Percentiles rank a stretch among this genome's conserved stretches.
Evolutionary conservation across 139 green algal species (phyloP).

Genomic region (Trebouxia sp.): DNA sequence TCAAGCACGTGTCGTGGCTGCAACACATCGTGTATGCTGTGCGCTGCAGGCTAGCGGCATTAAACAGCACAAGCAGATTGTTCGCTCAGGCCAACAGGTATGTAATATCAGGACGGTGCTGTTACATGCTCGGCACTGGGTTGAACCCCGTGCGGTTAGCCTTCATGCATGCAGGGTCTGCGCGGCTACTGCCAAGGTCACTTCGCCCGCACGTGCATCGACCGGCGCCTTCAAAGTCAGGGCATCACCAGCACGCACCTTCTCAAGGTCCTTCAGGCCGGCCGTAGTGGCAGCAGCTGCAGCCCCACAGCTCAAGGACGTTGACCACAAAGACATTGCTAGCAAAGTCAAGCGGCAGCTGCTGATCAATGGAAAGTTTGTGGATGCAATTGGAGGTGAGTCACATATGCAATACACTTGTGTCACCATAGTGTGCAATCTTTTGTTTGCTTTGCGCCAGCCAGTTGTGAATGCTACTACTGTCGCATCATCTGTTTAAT

Average conservation of each 20-base stretch:
- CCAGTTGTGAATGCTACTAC: too few species aligned
- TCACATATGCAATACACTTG: too few species aligned
- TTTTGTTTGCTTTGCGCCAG: too few species aligned
- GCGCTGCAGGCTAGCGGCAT: too few species aligned
- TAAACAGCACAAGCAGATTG: too few species aligned
- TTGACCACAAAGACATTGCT: conserved; percentile 22
- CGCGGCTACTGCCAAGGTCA: neutral
- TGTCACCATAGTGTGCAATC: too few species aligned
- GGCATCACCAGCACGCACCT: neutral
- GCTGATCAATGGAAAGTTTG: conserved; percentile 69
- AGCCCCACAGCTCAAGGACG: neutral
- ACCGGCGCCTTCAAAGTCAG: neutral
- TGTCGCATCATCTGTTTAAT: too few species aligned
- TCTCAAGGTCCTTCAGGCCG: conserved; percentile 14
- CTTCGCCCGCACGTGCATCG: neutral
- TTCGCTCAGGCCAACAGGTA: neutral
- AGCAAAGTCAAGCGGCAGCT: conserved; percentile 50
- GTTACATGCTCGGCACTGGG: neutral
- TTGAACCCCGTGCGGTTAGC: too few species aligned
- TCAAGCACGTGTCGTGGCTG: too few species aligned
- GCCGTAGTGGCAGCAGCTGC: conserved; percentile 12
- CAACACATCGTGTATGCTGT: too few species aligned
- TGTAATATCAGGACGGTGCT: neutral
- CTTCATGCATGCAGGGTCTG: neutral
- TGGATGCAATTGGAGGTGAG: conserved; percentile 54